Evolutionary conservation across 192 early-diverging fungal genomes (phyloP), one percentile per base, ranked within the genome.

Genomic region (Umbelopsis sp.): DNA sequence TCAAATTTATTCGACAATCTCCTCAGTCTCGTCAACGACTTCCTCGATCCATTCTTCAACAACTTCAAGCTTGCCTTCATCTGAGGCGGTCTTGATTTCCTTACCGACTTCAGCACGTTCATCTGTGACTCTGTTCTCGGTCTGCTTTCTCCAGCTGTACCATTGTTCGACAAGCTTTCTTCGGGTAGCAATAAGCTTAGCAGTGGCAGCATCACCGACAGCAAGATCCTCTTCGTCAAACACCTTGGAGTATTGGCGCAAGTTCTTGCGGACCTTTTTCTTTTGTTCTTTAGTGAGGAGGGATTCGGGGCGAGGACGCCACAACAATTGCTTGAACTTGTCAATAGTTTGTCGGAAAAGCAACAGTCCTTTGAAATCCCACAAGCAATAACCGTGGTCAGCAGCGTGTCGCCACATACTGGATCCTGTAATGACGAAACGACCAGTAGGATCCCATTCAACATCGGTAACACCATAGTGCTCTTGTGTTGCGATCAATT

Each of bases 361-460:
- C 70, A 88, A 71, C 75, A 90, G 84, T 51, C 98, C 98, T 76
- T 91, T 91, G 71, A 96, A 94, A 75, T 93, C 93, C 95, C 95
- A 99, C 68, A 98, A 68, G 51, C 82, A 87, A 80, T 93, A 98
- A 53, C 97, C 97, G 80, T 94, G 94, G 76, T 99, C 97, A 75
- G 75, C 82, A 47, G 77, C 65, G 34, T 94, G 88, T 73, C 90
- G 84, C 98, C 95, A 97, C 77, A 91, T 86, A 24, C 92, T 94
- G 26, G 95, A 91, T 36, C 89, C 91, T 52, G 91, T 89, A 10
- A 92, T 81, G n/a, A 98, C 91, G 75, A 89, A 99, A 66, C 97
- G 93, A 72, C 97, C 97, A 29, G 94, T 98, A 9, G 97, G 96
- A 77, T 99, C 97, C 97, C 97, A 99, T 78, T 98, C 95, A 65